These are phyloP conservation scores for Dipteronia sinensis DNA, from an alignment of 345 rosid species.

Conservation along the genomic window DNA sequence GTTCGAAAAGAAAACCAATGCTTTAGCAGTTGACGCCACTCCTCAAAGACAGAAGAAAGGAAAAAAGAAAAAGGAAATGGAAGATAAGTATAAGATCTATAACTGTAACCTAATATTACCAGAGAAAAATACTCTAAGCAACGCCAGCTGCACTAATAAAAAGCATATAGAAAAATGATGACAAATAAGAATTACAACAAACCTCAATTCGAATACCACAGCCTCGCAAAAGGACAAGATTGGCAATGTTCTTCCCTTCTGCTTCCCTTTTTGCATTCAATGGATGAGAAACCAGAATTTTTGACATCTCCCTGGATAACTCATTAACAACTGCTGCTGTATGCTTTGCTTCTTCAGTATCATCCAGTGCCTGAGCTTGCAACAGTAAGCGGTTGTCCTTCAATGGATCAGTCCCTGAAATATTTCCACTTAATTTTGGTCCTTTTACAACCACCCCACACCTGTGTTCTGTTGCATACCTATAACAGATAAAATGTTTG, in stretches of 20 bases:
- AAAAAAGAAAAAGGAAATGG: background rate
- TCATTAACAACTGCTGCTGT: conserved; percentile 85
- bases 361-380: conserved; percentile 78
- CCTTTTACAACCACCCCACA: conserved; percentile 98
- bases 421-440: conserved; percentile 84
- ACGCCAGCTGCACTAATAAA: background rate
- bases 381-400: conserved; percentile 83
- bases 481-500: conserved; percentile 22
- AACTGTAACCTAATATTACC: background rate
- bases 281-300: conserved; percentile 71
- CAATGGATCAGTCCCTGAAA: conserved; percentile 95
- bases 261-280: conserved; percentile 67
- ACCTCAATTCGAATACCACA: conserved; percentile 98
- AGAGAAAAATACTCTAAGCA: background rate
- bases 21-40: background rate
- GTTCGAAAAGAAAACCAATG: background rate
- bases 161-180: background rate
- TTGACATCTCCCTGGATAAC: conserved; percentile 77
- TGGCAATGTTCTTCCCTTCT: conserved; percentile 85
- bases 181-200: conserved; percentile 17
- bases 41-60: background rate
- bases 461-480: conserved; percentile 98
- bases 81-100: background rate
- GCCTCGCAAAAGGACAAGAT: conserved; percentile 87
- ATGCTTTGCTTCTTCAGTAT: conserved; percentile 82